These are phyloP conservation scores for Phytophthora sp. DNA, from an alignment of 352 stramenopile species.

Conservation along the genomic window DNA sequence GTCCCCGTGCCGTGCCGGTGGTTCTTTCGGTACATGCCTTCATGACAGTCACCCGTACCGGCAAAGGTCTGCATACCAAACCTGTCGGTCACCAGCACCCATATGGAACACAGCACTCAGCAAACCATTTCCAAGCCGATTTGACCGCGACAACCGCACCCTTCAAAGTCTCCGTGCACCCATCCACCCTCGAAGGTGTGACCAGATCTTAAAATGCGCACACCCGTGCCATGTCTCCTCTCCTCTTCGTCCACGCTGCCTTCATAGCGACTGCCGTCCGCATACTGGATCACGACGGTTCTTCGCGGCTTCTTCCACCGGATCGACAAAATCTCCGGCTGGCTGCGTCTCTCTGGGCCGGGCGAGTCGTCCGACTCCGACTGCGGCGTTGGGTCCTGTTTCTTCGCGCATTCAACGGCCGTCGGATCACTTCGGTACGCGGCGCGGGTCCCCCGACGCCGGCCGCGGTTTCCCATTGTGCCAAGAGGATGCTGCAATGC, in stretches of 20 bases:
- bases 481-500: neutral
- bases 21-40: conserved; percentile 89
- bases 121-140: neutral
- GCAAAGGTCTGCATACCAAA: conserved; percentile 88
- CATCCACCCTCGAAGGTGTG: conserved; percentile 85
- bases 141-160: conserved; percentile 49
- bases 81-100: conserved; percentile 36
- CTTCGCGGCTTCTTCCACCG: conserved; percentile 53
- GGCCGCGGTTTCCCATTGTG: conserved; percentile 80
- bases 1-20: conserved; percentile 83
- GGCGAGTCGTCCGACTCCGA: conserved; percentile 22
- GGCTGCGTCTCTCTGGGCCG: conserved; percentile 13
- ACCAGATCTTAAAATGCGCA: conserved; percentile 58
- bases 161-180: conserved; percentile 83
- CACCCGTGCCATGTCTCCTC: conserved; percentile 66
- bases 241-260: conserved; percentile 53
- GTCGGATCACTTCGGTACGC: conserved; percentile 37
- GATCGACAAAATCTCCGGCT: conserved; percentile 58
- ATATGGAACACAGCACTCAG: conserved; percentile 1
- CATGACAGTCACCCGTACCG: conserved; percentile 80
- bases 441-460: conserved; percentile 41
- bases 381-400: conserved; percentile 23
- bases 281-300: conserved; percentile 56
- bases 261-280: conserved; percentile 73
- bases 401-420: conserved; percentile 17